Percentiles rank a stretch among this genome's conserved stretches.
Evolutionary conservation across 257 asterid species (phyloP).

Genomic region (Anisodus acutangulus): DNA sequence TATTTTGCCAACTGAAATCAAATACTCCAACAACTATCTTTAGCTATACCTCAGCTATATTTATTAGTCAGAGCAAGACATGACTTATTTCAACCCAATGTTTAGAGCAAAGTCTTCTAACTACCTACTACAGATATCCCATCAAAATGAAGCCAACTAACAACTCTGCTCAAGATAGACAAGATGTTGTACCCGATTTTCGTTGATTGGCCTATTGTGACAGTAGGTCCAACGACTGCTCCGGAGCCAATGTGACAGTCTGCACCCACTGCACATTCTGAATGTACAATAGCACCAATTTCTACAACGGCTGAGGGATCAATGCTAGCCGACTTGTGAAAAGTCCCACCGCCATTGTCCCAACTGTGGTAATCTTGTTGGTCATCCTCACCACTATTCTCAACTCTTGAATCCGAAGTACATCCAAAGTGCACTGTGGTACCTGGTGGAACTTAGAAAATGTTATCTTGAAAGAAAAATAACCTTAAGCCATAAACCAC

Average conservation of each 20-base stretch:
- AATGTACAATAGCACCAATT: conserved; percentile 72
- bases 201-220: conserved; percentile 74
- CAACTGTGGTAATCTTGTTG: conserved; percentile 61
- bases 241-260: conserved; percentile 76
- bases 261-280: conserved; percentile 65
- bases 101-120: not conserved
- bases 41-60: not conserved
- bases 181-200: conserved; percentile 65
- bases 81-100: not conserved
- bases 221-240: conserved; percentile 75
- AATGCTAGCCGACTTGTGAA: conserved; percentile 68
- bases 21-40: not conserved
- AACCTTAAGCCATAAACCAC: not conserved
- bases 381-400: conserved; percentile 39
- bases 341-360: conserved; percentile 80
- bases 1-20: conserved; percentile 17
- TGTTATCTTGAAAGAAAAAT: conserved; percentile 6
- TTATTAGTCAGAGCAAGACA: not conserved
- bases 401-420: conserved; percentile 50
- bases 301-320: conserved; percentile 79
- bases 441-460: conserved; percentile 2
- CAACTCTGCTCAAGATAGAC: conserved; percentile 23
- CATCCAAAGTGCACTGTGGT: not conserved
- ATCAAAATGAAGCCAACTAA: conserved; percentile 13
- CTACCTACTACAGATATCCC: conserved; percentile 6